phyloP scores from a whole-genome alignment of 495 filamentous ascomycete species.

The Lepraria neglecta region DNA sequence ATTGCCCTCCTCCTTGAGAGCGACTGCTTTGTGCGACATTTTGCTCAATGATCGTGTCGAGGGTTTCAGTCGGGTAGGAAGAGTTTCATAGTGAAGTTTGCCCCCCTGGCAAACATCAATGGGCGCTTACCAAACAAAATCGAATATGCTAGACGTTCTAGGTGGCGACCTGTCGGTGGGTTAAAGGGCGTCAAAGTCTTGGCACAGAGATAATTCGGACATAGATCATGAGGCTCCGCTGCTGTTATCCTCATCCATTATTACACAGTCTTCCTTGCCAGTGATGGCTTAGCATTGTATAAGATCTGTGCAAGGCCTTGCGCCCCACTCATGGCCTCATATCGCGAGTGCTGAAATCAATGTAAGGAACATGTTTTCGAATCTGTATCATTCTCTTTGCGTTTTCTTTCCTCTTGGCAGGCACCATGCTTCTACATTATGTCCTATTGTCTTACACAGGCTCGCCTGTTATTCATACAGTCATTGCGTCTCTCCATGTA shows the following conservation, averaged over 20 bases:
- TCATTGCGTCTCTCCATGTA: background rate
- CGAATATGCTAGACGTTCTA: constrained; percentile 9
- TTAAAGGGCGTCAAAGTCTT: background rate
- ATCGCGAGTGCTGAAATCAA: no score
- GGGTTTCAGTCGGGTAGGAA: background rate
- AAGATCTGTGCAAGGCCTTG: no score
- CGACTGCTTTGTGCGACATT: constrained; percentile 30
- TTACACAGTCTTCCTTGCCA: no score
- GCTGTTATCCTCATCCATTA: no score
- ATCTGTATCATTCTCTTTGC: no score
- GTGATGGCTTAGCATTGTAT: no score
- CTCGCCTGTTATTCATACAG: background rate
- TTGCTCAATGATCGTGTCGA: background rate
- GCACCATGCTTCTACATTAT: no score
- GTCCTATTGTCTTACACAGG: no score
- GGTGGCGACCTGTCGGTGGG: background rate
- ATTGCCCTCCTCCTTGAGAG: constrained; percentile 57
- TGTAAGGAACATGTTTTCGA: no score
- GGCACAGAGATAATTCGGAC: constrained; percentile 7
- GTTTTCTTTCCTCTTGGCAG: no score
- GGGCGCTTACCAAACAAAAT: constrained; percentile 6
- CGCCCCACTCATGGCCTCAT: no score
- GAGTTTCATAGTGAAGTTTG: background rate
- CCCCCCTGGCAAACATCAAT: background rate
- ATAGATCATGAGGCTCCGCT: background rate